Conservation (phyloP, 805 yeast genomes). For the Myxozyma neotropica region DNA sequence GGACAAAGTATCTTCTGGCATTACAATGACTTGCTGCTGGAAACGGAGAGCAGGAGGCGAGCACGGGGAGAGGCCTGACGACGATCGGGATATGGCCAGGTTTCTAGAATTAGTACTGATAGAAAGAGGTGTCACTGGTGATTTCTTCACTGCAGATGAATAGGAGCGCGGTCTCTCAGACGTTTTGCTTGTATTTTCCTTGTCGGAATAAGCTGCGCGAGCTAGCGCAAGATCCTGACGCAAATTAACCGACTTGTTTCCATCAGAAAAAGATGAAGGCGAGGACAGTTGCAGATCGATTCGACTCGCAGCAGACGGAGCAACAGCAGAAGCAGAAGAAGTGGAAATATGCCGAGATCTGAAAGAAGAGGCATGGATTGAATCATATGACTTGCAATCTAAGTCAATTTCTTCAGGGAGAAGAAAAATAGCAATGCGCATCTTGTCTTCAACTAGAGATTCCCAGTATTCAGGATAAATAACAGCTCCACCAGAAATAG, state of each 20-base stretch:
- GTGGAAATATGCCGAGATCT: background rate
- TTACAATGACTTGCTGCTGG: constrained; percentile 18
- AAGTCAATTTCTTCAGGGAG: constrained; percentile 14
- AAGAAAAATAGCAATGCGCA: constrained; percentile 24
- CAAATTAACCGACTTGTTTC: background rate
- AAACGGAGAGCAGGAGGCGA: background rate
- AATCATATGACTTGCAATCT: too few relatives aligned
- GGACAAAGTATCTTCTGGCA: constrained; percentile 21
- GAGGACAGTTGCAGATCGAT: background rate
- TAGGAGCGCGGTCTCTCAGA: constrained; percentile 21
- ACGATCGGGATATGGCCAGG: background rate
- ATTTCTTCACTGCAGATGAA: constrained; percentile 24
- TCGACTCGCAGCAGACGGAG: background rate
- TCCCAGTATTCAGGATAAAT: constrained; percentile 35
- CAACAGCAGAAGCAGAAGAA: background rate
- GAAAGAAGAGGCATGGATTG: background rate
- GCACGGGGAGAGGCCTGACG: background rate
- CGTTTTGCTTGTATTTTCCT: constrained; percentile 4
- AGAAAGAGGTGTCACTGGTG: constrained; percentile 18
- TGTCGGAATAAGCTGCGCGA: background rate
- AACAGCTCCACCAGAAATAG: constrained; percentile 27
- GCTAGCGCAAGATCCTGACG: background rate
- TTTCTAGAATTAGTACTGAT: constrained; percentile 9
- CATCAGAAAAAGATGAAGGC: constrained; percentile 5
- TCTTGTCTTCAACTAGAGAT: constrained; percentile 31